phyloP scores from a whole-genome alignment of 2,329 filamentous ascomycete species.

The Pestalotiopsis sp. region DNA sequence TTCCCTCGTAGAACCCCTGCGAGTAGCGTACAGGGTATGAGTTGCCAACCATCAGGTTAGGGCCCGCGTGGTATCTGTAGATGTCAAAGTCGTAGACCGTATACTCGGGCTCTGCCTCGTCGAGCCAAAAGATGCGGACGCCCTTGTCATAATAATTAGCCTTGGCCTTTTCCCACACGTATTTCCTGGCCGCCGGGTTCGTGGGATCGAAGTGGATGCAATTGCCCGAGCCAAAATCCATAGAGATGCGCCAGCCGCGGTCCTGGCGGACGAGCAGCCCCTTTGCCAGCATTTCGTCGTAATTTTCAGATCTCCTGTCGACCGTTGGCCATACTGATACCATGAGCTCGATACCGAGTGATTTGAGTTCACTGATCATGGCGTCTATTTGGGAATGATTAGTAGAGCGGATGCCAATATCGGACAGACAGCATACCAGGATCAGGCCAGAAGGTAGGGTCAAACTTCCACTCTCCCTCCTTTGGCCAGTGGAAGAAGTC shows the following conservation, averaged over 20 bases:
- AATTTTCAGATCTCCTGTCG: conserved; percentile 60
- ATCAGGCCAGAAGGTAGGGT: conserved; percentile 66
- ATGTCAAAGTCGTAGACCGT: conserved; percentile 67
- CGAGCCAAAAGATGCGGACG: conserved; percentile 68
- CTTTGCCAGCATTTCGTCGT: conserved; percentile 61
- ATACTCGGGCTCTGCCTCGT: conserved; percentile 71
- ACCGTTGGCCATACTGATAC: conserved; percentile 72
- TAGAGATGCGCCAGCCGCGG: conserved; percentile 57
- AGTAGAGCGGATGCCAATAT: neutral
- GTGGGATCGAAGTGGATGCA: conserved; percentile 66
- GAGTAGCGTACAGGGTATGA: conserved; percentile 57
- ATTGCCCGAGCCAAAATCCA: conserved; percentile 59
- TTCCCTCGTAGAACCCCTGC: conserved; percentile 58
- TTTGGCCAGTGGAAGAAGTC: conserved; percentile 71
- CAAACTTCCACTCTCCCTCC: conserved; percentile 71
- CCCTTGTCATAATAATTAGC: conserved; percentile 64
- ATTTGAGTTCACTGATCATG: conserved; percentile 64
- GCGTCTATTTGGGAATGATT: conserved; percentile 40
- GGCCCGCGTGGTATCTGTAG: conserved; percentile 61
- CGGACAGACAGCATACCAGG: conserved; percentile 42
- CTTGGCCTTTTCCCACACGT: conserved; percentile 61
- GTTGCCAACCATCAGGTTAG: conserved; percentile 57
- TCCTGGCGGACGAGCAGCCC: conserved; percentile 64
- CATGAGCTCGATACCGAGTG: conserved; percentile 65
- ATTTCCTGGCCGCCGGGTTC: conserved; percentile 59